Conservation (phyloP, 352 stramenopile genomes). For the Pythium rhizo-oryzae region DNA sequence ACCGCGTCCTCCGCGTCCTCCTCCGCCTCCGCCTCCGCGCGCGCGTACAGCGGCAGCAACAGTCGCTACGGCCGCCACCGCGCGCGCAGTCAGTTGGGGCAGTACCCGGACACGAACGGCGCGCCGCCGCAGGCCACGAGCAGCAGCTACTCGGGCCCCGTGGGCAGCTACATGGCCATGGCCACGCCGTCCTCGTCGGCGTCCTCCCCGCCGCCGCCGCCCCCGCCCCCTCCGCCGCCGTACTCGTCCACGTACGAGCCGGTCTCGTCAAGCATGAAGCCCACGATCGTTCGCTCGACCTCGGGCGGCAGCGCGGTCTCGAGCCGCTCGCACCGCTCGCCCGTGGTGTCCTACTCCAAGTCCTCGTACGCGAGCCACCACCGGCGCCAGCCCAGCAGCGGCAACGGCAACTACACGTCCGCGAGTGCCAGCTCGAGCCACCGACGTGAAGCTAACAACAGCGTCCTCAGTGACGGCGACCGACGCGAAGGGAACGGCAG, state of each 20-base stretch:
- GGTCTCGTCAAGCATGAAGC: slow-evolving; percentile 20
- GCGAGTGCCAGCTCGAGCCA: slow-evolving; percentile 8
- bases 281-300: slow-evolving; percentile 22
- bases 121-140: slow-evolving; percentile 4
- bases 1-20: slow-evolving; percentile 21
- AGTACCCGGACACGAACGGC: slow-evolving; percentile 11
- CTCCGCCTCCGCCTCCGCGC: slow-evolving; percentile 13
- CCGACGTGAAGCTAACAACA: slow-evolving; percentile 24
- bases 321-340: slow-evolving; percentile 26
- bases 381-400: slow-evolving; percentile 9
- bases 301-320: slow-evolving; percentile 18
- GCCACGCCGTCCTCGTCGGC: neutral
- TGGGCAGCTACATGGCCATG: slow-evolving; percentile 11
- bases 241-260: slow-evolving; percentile 23
- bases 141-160: neutral
- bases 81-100: slow-evolving; percentile 31
- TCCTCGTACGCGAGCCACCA: slow-evolving; percentile 1
- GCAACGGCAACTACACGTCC: neutral
- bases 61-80: slow-evolving; percentile 32
- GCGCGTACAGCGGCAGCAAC: slow-evolving; percentile 24
- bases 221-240: slow-evolving; percentile 25
- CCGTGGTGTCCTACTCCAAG: slow-evolving; percentile 4
- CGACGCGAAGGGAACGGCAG: slow-evolving; percentile 14
- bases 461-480: slow-evolving; percentile 24
- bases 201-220: slow-evolving; percentile 21